These are phyloP conservation scores for Talaromyces proteolyticus DNA, from an alignment of 495 filamentous ascomycete species.

Conservation along the genomic window DNA sequence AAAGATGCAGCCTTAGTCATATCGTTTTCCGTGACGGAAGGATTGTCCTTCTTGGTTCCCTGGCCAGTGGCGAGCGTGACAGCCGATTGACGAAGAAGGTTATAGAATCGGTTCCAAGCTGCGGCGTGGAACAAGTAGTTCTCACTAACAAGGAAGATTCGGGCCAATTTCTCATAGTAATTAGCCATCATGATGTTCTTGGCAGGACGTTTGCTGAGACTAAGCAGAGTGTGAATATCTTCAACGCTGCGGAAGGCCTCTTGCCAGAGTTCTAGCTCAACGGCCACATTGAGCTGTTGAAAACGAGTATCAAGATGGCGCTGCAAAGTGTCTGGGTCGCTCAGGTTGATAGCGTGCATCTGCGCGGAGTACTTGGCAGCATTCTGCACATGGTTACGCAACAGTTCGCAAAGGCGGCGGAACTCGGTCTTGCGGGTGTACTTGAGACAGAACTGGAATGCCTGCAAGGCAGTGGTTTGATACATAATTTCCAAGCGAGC, in stretches of 20 bases:
- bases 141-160: conserved; percentile 97
- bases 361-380: conserved; percentile 97
- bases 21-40: conserved; percentile 79
- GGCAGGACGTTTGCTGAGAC: conserved; percentile 96
- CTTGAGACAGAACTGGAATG: conserved; percentile 97
- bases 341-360: conserved; percentile 99
- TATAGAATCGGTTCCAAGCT: conserved; percentile 95
- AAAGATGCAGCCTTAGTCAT: conserved; percentile 87
- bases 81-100: conserved; percentile 87
- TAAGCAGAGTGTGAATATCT: conserved; percentile 97
- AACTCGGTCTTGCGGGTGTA: conserved; percentile 99
- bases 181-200: conserved; percentile 99
- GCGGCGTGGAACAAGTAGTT: conserved; percentile 99
- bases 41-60: conserved; percentile 88
- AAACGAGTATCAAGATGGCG: conserved; percentile 96
- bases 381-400: conserved; percentile 98
- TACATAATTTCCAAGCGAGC: conserved; percentile 96
- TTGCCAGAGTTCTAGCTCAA: conserved; percentile 97
- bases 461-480: conserved; percentile 94
- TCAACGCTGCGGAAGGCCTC: conserved; percentile 98
- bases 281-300: conserved; percentile 96
- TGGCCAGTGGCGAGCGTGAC: conserved; percentile 77
- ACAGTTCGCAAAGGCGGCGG: conserved; percentile 92
- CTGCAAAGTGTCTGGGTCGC: conserved; percentile 93
- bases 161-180: conserved; percentile 98